A percentile compares a stretch with the other conserved stretches of the same genome.
phyloP scores from a whole-genome alignment of 345 rosid genomes.

The Brassica juncea region DNA sequence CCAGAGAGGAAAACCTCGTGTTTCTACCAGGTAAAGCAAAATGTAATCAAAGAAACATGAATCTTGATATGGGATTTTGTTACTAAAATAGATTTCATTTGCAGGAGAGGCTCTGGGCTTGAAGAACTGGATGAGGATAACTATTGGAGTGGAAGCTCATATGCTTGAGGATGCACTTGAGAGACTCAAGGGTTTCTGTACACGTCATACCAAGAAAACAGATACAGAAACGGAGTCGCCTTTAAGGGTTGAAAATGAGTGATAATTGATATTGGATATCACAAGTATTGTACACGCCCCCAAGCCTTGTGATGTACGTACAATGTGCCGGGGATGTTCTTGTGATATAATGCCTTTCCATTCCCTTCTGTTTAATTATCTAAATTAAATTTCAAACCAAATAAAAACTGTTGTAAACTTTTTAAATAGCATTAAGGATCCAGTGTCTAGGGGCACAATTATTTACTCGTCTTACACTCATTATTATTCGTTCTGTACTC shows the following conservation, averaged over 20 bases:
- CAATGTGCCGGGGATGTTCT: neutral
- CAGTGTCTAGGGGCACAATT: neutral
- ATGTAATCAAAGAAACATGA: neutral
- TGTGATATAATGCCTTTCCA: neutral
- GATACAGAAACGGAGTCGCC: slow-evolving; percentile 26
- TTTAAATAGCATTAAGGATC: neutral
- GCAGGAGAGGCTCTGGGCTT: slow-evolving; percentile 65
- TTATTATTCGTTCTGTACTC: neutral
- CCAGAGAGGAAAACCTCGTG: slow-evolving; percentile 68
- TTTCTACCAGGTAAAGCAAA: slow-evolving; percentile 61
- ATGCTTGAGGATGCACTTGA: slow-evolving; percentile 65
- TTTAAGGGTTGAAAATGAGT: neutral
- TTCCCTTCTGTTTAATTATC: neutral
- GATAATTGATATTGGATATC: neutral
- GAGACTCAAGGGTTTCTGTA: slow-evolving; percentile 60
- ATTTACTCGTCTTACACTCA: neutral
- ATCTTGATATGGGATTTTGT: slow-evolving; percentile 10
- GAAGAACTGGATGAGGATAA: slow-evolving; percentile 70
- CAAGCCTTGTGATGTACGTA: neutral
- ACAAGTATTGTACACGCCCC: neutral
- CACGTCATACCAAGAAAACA: slow-evolving; percentile 59
- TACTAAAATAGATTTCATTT: slow-evolving; percentile 17
- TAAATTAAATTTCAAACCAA: neutral
- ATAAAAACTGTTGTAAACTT: neutral
- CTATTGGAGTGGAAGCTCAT: slow-evolving; percentile 60